Conservation (phyloP, 331 rosid genomes). For the Erythrophleum ivorense region DNA sequence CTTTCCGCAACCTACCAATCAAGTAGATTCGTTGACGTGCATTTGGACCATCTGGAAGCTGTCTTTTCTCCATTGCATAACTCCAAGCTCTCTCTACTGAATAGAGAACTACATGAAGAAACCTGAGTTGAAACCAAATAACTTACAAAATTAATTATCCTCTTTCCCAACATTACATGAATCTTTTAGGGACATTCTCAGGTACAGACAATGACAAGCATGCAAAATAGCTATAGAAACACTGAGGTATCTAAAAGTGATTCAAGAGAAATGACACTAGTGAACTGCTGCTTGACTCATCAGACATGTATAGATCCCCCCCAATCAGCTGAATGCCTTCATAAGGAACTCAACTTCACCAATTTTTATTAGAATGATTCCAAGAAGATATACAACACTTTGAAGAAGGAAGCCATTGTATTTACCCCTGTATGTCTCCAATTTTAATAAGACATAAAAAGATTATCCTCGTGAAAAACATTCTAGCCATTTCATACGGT, state of each 20-base stretch:
- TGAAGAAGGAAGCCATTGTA: not conserved
- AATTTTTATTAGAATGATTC: not conserved
- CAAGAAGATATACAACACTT: not conserved
- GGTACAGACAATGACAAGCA: conserved; percentile 24
- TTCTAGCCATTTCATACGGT: not conserved
- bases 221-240: not conserved
- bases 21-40: conserved; percentile 84
- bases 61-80: conserved; percentile 99
- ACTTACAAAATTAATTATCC: conserved; percentile 25
- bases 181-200: not conserved
- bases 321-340: conserved; percentile 6
- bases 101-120: conserved; percentile 84
- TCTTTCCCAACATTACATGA: not conserved
- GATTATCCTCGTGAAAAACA: not conserved
- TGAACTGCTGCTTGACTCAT: not conserved
- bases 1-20: conserved; percentile 97
- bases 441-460: not conserved
- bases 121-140: conserved; percentile 63
- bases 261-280: conserved; percentile 6
- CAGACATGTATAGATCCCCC: not conserved
- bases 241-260: conserved; percentile 1
- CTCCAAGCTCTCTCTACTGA: conserved; percentile 98
- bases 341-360: not conserved
- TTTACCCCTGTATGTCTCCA: not conserved
- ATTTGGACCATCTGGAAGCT: conserved; percentile 92